A percentile compares a stretch with the other conserved stretches of the same genome.
phyloP scores from a whole-genome alignment of 139 green algal species.

The Raphidocelis subcapitata region DNA sequence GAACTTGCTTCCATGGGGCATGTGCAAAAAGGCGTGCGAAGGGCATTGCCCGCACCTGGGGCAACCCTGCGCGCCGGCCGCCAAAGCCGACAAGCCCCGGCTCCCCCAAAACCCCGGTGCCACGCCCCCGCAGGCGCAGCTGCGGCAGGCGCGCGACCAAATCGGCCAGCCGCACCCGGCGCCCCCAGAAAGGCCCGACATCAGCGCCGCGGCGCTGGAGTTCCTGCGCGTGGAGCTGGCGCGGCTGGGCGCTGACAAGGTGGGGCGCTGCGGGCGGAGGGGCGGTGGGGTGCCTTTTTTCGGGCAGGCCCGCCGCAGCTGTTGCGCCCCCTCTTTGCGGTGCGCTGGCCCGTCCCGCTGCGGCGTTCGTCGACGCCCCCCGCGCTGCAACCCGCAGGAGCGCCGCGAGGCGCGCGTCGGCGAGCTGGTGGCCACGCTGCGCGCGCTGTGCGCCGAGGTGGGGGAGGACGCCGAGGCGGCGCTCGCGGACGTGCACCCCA shows the following conservation, averaged over 20 bases:
- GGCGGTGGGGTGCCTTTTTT: not conserved
- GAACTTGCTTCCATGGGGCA: not conserved
- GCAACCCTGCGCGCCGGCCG: too few species aligned
- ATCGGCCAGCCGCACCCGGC: slow-evolving; percentile 1
- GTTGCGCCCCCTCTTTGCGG: too few species aligned
- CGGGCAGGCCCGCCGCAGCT: too few species aligned
- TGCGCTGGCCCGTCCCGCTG: too few species aligned
- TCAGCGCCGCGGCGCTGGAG: slow-evolving; percentile 32
- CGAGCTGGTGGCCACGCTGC: slow-evolving; percentile 13
- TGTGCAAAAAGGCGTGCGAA: not conserved
- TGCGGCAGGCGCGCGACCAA: not conserved
- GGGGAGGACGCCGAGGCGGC: slow-evolving; percentile 36
- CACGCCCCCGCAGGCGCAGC: not conserved
- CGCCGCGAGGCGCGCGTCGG: slow-evolving; percentile 22
- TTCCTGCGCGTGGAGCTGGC: slow-evolving; percentile 44
- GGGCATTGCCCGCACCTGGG: not conserved
- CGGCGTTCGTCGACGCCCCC: too few species aligned
- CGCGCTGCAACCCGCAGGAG: too few species aligned
- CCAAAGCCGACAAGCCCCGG: too few species aligned
- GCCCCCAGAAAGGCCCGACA: slow-evolving; percentile 14
- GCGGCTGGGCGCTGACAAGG: slow-evolving; percentile 38
- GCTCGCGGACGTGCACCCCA: slow-evolving; percentile 38
- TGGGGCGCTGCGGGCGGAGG: not conserved
- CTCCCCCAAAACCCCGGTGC: too few species aligned
- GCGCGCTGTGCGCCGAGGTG: slow-evolving; percentile 32